A percentile compares a stretch with the other conserved stretches of the same genome.
phyloP scores from a whole-genome alignment of 345 rosid species.

The Gossypium herbaceum region DNA sequence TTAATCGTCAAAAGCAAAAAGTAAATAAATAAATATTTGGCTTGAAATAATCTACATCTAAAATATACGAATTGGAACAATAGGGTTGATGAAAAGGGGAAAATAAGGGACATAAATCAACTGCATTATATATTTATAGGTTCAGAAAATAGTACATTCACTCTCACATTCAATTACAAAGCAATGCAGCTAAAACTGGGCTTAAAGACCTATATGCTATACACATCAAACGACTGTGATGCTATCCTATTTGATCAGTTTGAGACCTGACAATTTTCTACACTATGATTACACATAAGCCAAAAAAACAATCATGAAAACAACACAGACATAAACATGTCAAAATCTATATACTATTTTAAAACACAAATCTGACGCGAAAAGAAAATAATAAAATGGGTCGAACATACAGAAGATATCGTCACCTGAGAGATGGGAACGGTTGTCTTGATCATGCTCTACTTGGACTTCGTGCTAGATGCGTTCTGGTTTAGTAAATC shows the following conservation, averaged over 20 bases:
- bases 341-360: too few species aligned
- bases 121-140: neutral
- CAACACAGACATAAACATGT: neutral
- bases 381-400: too few species aligned
- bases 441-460: slow-evolving; percentile 14
- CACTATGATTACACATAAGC: neutral
- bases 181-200: neutral
- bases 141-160: neutral
- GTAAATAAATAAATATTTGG: too few species aligned
- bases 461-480: slow-evolving; percentile 40
- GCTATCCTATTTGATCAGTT: neutral
- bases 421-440: neutral
- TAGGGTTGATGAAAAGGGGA: neutral
- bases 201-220: neutral
- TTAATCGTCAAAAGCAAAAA: too few species aligned
- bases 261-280: neutral
- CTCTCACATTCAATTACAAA: neutral
- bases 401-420: neutral
- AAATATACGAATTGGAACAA: too few species aligned
- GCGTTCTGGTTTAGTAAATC: slow-evolving; percentile 28
- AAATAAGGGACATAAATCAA: too few species aligned
- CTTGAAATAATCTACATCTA: neutral
- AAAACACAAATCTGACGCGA: too few species aligned
- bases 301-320: neutral
- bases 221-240: neutral